Evolutionary conservation across 1,284 basidiomycete genomes (phyloP).

Genomic region (Mycena sp.): DNA sequence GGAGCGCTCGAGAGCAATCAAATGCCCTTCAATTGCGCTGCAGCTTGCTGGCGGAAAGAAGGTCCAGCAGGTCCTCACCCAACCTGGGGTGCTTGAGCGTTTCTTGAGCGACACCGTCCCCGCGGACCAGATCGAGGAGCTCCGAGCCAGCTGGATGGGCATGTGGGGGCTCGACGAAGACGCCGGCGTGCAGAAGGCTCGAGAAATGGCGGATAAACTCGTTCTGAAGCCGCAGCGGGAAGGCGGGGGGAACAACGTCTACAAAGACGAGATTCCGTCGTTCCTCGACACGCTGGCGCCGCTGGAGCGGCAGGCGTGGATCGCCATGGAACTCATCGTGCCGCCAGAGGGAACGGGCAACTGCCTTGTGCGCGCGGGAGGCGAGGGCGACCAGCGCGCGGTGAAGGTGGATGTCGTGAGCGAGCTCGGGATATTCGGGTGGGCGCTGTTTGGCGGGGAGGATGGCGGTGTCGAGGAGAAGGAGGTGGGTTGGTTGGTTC

Average conservation of each 20-base stretch:
- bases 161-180: conserved; percentile 80
- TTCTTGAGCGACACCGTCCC: conserved; percentile 63
- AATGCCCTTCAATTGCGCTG: conserved; percentile 91
- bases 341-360: conserved; percentile 76
- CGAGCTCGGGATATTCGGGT: conserved; percentile 95
- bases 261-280: conserved; percentile 82
- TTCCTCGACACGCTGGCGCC: conserved; percentile 73
- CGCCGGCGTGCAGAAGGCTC: conserved; percentile 62
- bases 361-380: conserved; percentile 74
- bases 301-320: conserved; percentile 82
- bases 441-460: conserved; percentile 74
- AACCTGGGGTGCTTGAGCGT: conserved; percentile 76
- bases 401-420: conserved; percentile 80
- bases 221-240: conserved; percentile 97
- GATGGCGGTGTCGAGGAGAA: conserved; percentile 55
- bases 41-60: conserved; percentile 98
- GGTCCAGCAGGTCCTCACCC: conserved; percentile 90
- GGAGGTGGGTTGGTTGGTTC: conserved; percentile 85
- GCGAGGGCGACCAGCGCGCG: conserved; percentile 40
- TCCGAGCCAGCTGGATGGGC: conserved; percentile 79
- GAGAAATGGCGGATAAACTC: conserved; percentile 61
- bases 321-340: conserved; percentile 92
- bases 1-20: conserved; percentile 87
- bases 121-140: conserved; percentile 53
- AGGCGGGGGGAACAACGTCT: conserved; percentile 98